Base-by-base conservation (phyloP, 164 flowering plant genomes). In the Pachysandra terminalis region DNA sequence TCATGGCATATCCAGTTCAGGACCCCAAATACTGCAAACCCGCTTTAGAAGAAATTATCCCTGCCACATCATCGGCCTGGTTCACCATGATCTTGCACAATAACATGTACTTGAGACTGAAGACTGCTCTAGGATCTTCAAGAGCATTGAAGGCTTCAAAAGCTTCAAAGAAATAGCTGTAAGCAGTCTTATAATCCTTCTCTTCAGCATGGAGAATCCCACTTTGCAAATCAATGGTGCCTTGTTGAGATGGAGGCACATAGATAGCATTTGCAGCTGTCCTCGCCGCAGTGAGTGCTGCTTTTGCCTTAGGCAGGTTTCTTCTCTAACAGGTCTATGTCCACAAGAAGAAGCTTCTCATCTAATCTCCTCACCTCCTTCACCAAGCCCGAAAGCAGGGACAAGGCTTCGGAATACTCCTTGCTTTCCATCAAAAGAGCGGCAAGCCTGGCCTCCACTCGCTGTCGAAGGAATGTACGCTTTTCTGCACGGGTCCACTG, bases 231-330 rank as follows among this genome's bases (percentile, higher is more conserved):
- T 85, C 91, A 40, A 87, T 87, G 16, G 84, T 83, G 28, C 91
- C 89, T 68, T 87, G 91, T 57, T 87, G 89, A 61, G 87, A 87
- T 60, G 90, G 90, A n/a, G 92, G 92, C 52, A 87, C 90, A 74
- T 87, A 85, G 0, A 85, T 84, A 26, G 91, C 86, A 80, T 85
- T 87, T 22, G 90, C 88, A 52, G 90, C 89, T 45, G 89, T 87
- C 70, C 89, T 79, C 19, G 91, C 91, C 2, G 89, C 92, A 1
- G 90, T 87, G n/a, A 87, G 82, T 64, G 91, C 82, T 55, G 91
- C 87, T 71, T 85, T 87, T 22, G 88, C 91, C 75, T 87, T 87
- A 1, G 87, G 91, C 15, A 83, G 83, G 68, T 87, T 85, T 63
- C 84, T 80, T 85, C 73, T 87, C 91, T 68, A 85, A 70, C 64